Evolutionary conservation across 2,329 filamentous ascomycete genomes (phyloP).

Genomic region (Pseudomassariella vexata): DNA sequence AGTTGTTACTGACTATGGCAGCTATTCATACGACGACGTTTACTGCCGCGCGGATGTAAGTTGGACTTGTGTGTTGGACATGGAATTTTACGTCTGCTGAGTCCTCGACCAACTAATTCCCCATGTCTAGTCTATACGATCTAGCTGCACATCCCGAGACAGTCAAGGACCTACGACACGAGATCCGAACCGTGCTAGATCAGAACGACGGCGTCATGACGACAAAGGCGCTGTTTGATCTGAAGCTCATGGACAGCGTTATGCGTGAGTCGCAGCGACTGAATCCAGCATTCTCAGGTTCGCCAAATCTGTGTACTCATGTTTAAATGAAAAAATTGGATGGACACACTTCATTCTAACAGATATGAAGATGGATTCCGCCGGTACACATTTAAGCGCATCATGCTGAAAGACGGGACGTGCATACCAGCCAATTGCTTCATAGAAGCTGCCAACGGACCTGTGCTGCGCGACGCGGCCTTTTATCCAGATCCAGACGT

Average conservation of each 20-base stretch:
- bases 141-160: conserved; percentile 41
- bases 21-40: conserved; percentile 44
- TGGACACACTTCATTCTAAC: too few relatives aligned
- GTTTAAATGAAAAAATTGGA: too few relatives aligned
- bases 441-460: conserved; percentile 1
- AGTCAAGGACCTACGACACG: conserved; percentile 41
- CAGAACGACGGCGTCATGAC: conserved; percentile 24
- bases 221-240: conserved; percentile 14
- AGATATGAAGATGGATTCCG: conserved; percentile 34
- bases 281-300: conserved; percentile 10
- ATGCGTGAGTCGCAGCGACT: not conserved
- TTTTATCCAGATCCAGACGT: conserved; percentile 18
- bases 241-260: not conserved
- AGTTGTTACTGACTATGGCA: conserved; percentile 38
- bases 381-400: conserved; percentile 38
- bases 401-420: conserved; percentile 44
- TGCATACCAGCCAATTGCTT: conserved; percentile 6
- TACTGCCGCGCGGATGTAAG: conserved; percentile 29
- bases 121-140: conserved; percentile 34
- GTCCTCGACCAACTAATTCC: too few relatives aligned
- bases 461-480: conserved; percentile 13
- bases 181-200: conserved; percentile 33
- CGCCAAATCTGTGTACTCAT: too few relatives aligned
- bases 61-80: too few relatives aligned
- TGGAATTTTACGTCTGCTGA: too few relatives aligned